Evolutionary conservation across 2,329 filamentous ascomycete genomes (phyloP).

Genomic region (Sarocladium kiliense): DNA sequence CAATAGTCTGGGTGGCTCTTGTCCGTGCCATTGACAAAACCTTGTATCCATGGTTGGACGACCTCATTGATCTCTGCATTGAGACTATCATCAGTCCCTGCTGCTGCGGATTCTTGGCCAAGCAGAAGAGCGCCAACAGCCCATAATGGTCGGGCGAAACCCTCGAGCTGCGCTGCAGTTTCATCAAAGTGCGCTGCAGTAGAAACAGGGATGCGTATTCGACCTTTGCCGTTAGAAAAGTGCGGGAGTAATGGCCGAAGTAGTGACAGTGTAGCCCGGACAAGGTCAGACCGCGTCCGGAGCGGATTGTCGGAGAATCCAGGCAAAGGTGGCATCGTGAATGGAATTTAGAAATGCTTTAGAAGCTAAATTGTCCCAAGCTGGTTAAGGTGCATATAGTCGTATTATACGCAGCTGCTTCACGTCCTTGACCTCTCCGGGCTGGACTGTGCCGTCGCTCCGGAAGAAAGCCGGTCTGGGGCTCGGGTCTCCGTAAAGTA

Average conservation of each 20-base stretch:
- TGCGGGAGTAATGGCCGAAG: conserved; percentile 26
- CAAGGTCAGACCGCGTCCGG: conserved; percentile 26
- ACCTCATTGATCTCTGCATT: neutral
- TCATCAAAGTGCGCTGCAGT: conserved; percentile 40
- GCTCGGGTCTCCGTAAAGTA: too few species aligned
- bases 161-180: conserved; percentile 38
- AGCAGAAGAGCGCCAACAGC: conserved; percentile 35
- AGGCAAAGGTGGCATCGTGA: conserved; percentile 28
- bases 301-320: conserved; percentile 38
- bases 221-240: conserved; percentile 27
- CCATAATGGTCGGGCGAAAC: conserved; percentile 36
- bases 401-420: too few species aligned
- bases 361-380: too few species aligned
- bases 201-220: conserved; percentile 29
- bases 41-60: conserved; percentile 21
- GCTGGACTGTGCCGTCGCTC: neutral
- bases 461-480: too few species aligned
- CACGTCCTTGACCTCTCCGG: too few species aligned
- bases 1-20: conserved; percentile 36
- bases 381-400: too few species aligned
- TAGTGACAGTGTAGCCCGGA: conserved; percentile 27
- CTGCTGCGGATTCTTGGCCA: neutral
- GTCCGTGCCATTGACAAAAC: conserved; percentile 27
- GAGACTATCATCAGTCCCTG: neutral
- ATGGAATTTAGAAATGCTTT: neutral